Base-by-base conservation (phyloP, 352 stramenopile genomes). In the Phytophthora boehmeriae region DNA sequence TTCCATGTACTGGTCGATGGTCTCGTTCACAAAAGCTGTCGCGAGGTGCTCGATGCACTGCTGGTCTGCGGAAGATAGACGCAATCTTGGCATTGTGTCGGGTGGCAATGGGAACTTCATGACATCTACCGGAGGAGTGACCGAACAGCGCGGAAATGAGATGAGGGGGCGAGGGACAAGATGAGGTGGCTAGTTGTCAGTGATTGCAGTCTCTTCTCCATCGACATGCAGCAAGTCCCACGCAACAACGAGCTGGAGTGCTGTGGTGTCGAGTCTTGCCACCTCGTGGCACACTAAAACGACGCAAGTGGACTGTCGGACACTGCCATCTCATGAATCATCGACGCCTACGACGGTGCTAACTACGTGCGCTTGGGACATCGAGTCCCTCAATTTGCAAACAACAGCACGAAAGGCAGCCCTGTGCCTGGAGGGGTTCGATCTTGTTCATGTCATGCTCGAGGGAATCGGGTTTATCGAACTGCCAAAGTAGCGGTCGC, bases 41-140 rank as follows among this genome's bases (percentile, higher is more conserved):
- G 62, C 57, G 17, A 75, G 22, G n/a, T 61, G 56, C 44, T 75
- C 57, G 62, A 75, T 75, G 36, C 34, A 50, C 27, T 63, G 56
- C 44, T 68, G 56, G 30, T 72, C 67, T 8, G 27, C 38, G 20
- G 38, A 20, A 3, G 62, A 34, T 17, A 75, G 47, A 4, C 63
- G 39, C 54, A 75, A 42, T 11, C 25, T 59, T 20, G 62, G 63
- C 57, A 75, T 66, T 10, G 54, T 63, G 4, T 58, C 57, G 9
- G 62, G 23, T 19, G 62, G 67, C 17, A 75, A 23, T 1, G 67
- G 62, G 62, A 75, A 75, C 54, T 75, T 75, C 67, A 75, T 75
- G 47, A 16, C 25, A 41, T 32, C 14, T 39, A 17, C 10, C 5
- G 5, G 38, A 3, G 19, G 14, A 48, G 38, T 16, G 43, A n/a